Conservation (phyloP, 192 early-diverging fungal species). For the Coemansia sp. region DNA sequence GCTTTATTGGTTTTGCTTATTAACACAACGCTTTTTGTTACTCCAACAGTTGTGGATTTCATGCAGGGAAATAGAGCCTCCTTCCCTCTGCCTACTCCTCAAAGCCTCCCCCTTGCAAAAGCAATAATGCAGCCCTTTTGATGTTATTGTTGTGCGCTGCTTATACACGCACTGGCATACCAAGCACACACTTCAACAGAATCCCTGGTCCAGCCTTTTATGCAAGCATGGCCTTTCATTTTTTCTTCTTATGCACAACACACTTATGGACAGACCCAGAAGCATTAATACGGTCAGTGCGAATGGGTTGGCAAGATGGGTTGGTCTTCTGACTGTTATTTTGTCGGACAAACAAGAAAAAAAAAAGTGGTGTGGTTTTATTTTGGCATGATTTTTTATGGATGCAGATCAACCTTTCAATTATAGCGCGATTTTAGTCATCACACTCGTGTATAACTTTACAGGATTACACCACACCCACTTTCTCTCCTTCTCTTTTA, state of each 20-base stretch:
- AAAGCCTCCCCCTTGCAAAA: neutral
- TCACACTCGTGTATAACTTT: neutral
- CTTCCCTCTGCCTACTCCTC: neutral
- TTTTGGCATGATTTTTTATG: constrained; percentile 1
- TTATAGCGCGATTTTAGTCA: constrained; percentile 6
- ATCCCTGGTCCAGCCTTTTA: neutral
- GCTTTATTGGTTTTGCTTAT: neutral
- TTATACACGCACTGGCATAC: neutral
- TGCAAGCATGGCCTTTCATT: neutral
- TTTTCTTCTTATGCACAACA: neutral
- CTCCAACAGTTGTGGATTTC: neutral
- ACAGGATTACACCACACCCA: neutral
- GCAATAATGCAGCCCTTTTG: neutral
- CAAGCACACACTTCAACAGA: neutral
- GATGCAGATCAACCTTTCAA: constrained; percentile 2
- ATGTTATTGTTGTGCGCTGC: neutral
- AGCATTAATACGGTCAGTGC: neutral
- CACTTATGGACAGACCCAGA: neutral
- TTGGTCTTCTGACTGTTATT: neutral
- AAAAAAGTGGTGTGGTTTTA: constrained; percentile 15
- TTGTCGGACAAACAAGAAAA: neutral
- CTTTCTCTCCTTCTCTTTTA: neutral
- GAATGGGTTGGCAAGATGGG: neutral
- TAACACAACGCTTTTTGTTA: neutral
- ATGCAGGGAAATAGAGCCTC: neutral